A percentile compares a stretch with the other conserved stretches of the same genome.
Conservation (phyloP, 192 early-diverging fungal species). For the Coemansia sp. region DNA sequence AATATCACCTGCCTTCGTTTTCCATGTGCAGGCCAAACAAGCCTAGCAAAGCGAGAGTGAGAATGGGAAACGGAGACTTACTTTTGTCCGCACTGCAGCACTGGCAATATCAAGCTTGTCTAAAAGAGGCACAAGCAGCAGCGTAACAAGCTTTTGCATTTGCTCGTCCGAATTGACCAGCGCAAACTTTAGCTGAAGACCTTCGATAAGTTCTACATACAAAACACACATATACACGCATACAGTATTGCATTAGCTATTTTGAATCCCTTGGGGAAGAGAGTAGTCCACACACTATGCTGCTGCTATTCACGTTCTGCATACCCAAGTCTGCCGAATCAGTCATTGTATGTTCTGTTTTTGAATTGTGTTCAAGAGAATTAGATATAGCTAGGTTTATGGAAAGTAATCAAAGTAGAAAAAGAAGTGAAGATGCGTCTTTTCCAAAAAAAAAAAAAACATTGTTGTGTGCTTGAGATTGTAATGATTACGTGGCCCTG, state of each 20-base stretch:
- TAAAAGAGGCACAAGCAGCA: constrained; percentile 62
- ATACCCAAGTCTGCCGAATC: constrained; percentile 14
- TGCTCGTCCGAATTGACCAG: constrained; percentile 59
- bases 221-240: neutral
- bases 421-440: neutral
- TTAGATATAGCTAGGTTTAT: neutral
- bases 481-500: too few relatives aligned
- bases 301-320: neutral
- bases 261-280: neutral
- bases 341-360: constrained; percentile 3
- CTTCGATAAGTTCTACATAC: constrained; percentile 61
- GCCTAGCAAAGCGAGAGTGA: neutral
- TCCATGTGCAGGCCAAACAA: neutral
- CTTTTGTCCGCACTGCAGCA: constrained; percentile 56
- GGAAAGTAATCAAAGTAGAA: neutral
- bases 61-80: constrained; percentile 3
- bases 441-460: too few relatives aligned
- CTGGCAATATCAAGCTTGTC: constrained; percentile 59
- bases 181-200: constrained; percentile 65
- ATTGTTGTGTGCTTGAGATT: too few relatives aligned
- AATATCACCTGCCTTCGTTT: neutral
- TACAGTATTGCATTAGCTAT: neutral
- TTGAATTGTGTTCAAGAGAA: neutral
- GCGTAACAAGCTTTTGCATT: constrained; percentile 54
- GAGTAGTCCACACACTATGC: neutral